Evolutionary conservation across 1,139 yeast genomes (phyloP).

Genomic region (Yamadazyma membranifaciens): DNA sequence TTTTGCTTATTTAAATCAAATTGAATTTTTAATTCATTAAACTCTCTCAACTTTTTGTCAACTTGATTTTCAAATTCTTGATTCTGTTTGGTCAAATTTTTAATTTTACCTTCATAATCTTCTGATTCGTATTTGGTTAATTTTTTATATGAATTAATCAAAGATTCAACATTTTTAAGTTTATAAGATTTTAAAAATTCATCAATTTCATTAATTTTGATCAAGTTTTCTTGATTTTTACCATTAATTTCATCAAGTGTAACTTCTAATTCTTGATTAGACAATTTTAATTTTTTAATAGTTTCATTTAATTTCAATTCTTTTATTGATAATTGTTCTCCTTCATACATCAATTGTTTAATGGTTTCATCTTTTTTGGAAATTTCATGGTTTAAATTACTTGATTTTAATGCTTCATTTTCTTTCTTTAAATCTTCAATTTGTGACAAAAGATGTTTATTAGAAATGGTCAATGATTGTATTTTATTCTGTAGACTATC

Average conservation of each 20-base stretch:
- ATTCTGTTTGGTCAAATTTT: conserved; percentile 37
- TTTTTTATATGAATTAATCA: conserved; percentile 20
- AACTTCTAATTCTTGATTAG: conserved; percentile 43
- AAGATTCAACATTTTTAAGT: conserved; percentile 25
- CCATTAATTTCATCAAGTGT: conserved; percentile 35
- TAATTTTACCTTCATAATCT: conserved; percentile 20
- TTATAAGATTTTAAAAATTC: conserved; percentile 28
- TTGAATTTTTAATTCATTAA: conserved; percentile 40
- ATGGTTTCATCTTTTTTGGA: conserved; percentile 59
- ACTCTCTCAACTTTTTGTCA: conserved; percentile 39
- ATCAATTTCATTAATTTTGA: conserved; percentile 33
- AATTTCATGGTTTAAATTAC: conserved; percentile 13
- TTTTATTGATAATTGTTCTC: conserved; percentile 70
- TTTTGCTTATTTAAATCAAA: conserved; percentile 41
- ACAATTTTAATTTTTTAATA: conserved; percentile 58
- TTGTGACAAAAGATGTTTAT: conserved; percentile 2
- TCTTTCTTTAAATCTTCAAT: conserved; percentile 4
- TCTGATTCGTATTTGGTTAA: conserved; percentile 14
- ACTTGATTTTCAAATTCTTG: conserved; percentile 35
- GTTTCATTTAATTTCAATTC: conserved; percentile 70
- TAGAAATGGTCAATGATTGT: conserved; percentile 1
- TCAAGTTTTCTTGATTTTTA: conserved; percentile 28
- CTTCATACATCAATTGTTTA: conserved; percentile 66
- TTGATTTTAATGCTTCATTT: conserved; percentile 7
- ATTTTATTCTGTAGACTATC: not conserved